A percentile compares a stretch with the other conserved stretches of the same genome.
Evolutionary conservation across 2,329 filamentous ascomycete genomes (phyloP).

Genomic region (Ophidiomyces ophidiicola): DNA sequence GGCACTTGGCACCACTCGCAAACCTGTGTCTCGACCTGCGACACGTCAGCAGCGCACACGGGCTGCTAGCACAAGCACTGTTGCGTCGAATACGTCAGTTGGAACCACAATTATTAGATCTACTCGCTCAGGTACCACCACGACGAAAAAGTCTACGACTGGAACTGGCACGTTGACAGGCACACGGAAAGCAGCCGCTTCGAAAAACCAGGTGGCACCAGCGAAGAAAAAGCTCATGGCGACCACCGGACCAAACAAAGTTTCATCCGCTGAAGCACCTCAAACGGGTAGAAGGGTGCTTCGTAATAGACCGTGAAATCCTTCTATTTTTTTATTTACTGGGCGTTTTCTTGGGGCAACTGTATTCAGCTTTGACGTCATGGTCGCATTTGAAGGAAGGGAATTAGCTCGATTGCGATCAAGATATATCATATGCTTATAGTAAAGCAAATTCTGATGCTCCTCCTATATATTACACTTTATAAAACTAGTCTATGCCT

Average conservation of each 20-base stretch:
- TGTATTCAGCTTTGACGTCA: not conserved
- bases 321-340: not conserved
- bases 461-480: too few relatives aligned
- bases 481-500: too few relatives aligned
- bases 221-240: conserved; percentile 27
- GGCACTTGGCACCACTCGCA: conserved; percentile 20
- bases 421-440: too few relatives aligned
- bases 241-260: conserved; percentile 25
- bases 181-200: conserved; percentile 5
- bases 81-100: conserved; percentile 28
- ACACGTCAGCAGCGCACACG: conserved; percentile 30
- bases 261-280: conserved; percentile 24
- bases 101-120: conserved; percentile 30
- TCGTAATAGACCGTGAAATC: conserved; percentile 29
- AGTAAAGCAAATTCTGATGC: too few relatives aligned
- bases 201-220: conserved; percentile 19
- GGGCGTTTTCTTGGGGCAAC: too few relatives aligned
- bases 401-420: too few relatives aligned
- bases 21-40: conserved; percentile 25
- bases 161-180: conserved; percentile 11
- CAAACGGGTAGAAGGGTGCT: conserved; percentile 29
- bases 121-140: conserved; percentile 15
- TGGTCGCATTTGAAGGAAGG: not conserved
- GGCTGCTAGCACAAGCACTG: conserved; percentile 24
- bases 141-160: conserved; percentile 23